Evolutionary conservation across 2,329 filamentous ascomycete species (phyloP).

Genomic region (Chaetomiaceae sp.): DNA sequence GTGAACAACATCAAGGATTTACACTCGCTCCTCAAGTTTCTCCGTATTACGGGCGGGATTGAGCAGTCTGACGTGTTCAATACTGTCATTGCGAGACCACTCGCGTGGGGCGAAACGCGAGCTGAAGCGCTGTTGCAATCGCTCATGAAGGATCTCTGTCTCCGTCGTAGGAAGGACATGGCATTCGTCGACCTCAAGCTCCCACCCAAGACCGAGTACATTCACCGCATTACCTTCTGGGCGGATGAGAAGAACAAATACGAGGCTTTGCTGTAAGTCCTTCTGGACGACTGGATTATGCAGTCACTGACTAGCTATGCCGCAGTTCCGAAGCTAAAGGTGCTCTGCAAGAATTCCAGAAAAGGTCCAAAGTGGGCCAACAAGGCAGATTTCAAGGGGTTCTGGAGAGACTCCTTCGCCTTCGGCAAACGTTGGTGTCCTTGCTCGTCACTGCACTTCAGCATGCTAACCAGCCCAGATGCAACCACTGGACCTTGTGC

Average conservation of each 20-base stretch:
- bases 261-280: conserved; percentile 61
- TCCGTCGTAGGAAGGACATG: conserved; percentile 84
- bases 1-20: conserved; percentile 78
- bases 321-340: conserved; percentile 65
- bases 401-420: conserved; percentile 72
- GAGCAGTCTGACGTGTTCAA: conserved; percentile 70
- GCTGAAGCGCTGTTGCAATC: conserved; percentile 64
- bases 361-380: conserved; percentile 35
- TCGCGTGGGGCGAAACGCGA: conserved; percentile 49
- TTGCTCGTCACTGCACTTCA: conserved; percentile 8
- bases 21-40: conserved; percentile 71
- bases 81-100: conserved; percentile 60
- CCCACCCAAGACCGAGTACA: conserved; percentile 69
- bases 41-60: conserved; percentile 69
- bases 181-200: conserved; percentile 75
- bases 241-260: conserved; percentile 72
- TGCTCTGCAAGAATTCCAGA: conserved; percentile 55
- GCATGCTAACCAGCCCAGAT: conserved; percentile 36
- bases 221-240: conserved; percentile 68
- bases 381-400: conserved; percentile 63
- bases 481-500: conserved; percentile 83
- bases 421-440: conserved; percentile 60
- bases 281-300: too few species aligned
- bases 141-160: conserved; percentile 72
- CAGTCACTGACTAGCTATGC: background rate